Base-by-base conservation (phyloP, 108 stramenopile genomes). In the Nitzschia putrida region DNA sequence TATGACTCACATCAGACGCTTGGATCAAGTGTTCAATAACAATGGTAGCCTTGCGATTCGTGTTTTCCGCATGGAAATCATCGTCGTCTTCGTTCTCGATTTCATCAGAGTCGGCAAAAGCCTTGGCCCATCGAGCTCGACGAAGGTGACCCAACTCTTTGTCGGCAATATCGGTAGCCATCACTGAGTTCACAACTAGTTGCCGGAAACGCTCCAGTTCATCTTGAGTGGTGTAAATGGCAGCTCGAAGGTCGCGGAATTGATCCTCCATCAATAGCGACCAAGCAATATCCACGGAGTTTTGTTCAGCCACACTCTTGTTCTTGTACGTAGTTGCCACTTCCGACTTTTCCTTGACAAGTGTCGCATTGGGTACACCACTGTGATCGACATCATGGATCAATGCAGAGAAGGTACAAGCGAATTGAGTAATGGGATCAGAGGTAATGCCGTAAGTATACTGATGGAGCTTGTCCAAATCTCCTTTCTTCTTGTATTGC, bases 321-420 rank as follows among this genome's bases (percentile, higher is more conserved):
- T 77, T 76, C 13, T 83, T 65, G 60, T 78, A 80, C 18, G 60
- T 14, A 23, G 37, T 43, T 10, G 78, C 75, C 3, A 83, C 21
- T 6, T 64, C 69, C 55, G 53, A 37, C 4, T 49, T 24, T 60
- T 83, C 82, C 37, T 73, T 77, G 45, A 78, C 82, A 21, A 83
- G 78, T 45, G 74, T 78, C n/a, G 53, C 66, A 59, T 83, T 83
- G 24, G 78, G 61, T 2, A 79, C 82, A 34, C 82, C 82, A 12
- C 40, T 57, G 39, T 83, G 82, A 41, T 83, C 82, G 24, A 83
- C 79, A 58, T 83, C 82, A 53, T 79, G 79, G 40, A 83, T 70
- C 20, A 83, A 59, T 6, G 82, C 78, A 34, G 78, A 61, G 44
- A 83, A 80, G 8, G 77, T 79, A 42, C 77, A 57, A 12, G 78